phyloP scores from a whole-genome alignment of 2,329 filamentous ascomycete genomes.

The Pezicula radicicola region DNA sequence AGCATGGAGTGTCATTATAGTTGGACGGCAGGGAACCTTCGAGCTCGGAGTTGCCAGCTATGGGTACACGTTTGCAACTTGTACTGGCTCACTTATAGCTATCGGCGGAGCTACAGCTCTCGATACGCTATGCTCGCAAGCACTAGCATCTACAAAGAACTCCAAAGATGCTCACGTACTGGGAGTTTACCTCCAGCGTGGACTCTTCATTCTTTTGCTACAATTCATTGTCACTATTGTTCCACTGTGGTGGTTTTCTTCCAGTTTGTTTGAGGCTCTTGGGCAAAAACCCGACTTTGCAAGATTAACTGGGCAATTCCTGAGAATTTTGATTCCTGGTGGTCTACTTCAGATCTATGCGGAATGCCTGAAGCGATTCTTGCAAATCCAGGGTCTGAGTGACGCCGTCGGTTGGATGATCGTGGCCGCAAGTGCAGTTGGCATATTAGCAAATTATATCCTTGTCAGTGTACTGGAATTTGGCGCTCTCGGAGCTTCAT shows the following conservation, averaged over 20 bases:
- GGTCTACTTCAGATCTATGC: conserved; percentile 83
- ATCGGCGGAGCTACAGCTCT: conserved; percentile 81
- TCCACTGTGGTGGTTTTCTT: conserved; percentile 70
- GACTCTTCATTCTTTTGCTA: conserved; percentile 61
- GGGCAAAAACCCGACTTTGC: conserved; percentile 76
- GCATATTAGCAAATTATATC: conserved; percentile 72
- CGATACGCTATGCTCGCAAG: conserved; percentile 76
- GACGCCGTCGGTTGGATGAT: conserved; percentile 75
- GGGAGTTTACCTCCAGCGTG: conserved; percentile 72
- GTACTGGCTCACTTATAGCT: conserved; percentile 78
- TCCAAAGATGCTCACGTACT: conserved; percentile 57
- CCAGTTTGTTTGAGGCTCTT: conserved; percentile 66
- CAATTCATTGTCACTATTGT: conserved; percentile 68
- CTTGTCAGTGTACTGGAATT: conserved; percentile 67
- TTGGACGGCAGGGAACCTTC: conserved; percentile 3
- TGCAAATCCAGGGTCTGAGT: conserved; percentile 81
- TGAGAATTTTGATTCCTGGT: conserved; percentile 70
- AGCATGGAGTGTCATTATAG: conserved; percentile 6
- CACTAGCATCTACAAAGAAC: conserved; percentile 67
- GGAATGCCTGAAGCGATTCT: conserved; percentile 76
- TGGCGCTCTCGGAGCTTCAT: conserved; percentile 71
- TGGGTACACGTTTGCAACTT: conserved; percentile 88
- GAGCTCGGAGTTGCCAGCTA: conserved; percentile 59
- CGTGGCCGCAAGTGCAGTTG: conserved; percentile 73
- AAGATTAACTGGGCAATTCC: conserved; percentile 64